These are phyloP conservation scores for Penicillium soppii DNA, from an alignment of 495 filamentous ascomycete genomes.

Conservation along the genomic window DNA sequence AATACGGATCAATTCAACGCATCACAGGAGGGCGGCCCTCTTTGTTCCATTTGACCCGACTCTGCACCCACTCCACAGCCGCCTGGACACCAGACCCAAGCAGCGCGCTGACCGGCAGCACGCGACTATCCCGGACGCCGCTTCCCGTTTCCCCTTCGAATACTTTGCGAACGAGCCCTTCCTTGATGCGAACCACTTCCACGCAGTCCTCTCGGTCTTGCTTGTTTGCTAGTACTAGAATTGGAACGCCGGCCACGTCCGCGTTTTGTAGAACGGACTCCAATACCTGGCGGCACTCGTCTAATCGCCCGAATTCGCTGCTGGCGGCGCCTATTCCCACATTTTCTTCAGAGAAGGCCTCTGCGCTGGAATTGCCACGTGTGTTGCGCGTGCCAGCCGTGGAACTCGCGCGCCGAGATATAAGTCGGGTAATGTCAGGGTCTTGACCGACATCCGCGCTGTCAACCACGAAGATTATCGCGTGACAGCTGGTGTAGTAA, in stretches of 20 bases:
- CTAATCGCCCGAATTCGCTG: conserved; percentile 64
- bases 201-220: conserved; percentile 97
- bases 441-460: conserved; percentile 85
- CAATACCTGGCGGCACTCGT: conserved; percentile 84
- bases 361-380: conserved; percentile 6
- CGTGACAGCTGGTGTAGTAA: conserved; percentile 91
- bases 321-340: conserved; percentile 47
- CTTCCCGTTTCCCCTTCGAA: conserved; percentile 90
- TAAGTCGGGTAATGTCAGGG: conserved; percentile 47
- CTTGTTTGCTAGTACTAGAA: conserved; percentile 94
- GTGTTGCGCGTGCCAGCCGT: conserved; percentile 22
- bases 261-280: conserved; percentile 80
- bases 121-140: conserved; percentile 82
- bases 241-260: conserved; percentile 84
- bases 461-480: conserved; percentile 97
- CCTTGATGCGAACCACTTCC: conserved; percentile 95
- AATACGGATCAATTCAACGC: conserved; percentile 57
- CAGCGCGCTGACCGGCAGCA: conserved; percentile 87
- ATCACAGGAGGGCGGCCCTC: conserved; percentile 89
- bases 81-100: conserved; percentile 89
- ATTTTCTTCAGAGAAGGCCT: conserved; percentile 35
- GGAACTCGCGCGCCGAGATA: conserved; percentile 31
- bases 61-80: conserved; percentile 93
- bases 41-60: conserved; percentile 92
- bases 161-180: conserved; percentile 87